phyloP scores from a whole-genome alignment of 495 filamentous ascomycete species.

The Xylaria telfairii region DNA sequence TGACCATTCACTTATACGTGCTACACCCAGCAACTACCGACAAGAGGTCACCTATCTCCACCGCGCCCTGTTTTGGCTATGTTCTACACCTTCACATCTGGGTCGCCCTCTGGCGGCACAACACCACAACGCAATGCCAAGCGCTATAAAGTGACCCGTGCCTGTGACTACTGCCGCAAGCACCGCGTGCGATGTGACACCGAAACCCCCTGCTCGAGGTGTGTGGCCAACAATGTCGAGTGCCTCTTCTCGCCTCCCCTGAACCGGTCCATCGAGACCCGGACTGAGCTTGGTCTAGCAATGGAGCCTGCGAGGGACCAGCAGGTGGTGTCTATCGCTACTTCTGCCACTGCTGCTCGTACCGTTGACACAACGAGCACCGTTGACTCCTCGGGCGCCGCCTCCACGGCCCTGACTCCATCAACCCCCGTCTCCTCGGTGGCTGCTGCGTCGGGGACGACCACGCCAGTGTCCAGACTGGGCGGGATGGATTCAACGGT shows the following conservation, averaged over 20 bases:
- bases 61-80: background rate
- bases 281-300: background rate
- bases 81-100: background rate
- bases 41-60: background rate
- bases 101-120: background rate
- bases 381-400: background rate
- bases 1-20: background rate
- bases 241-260: slow-evolving; percentile 28
- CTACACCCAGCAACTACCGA: background rate
- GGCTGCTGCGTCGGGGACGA: background rate
- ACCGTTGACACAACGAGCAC: background rate
- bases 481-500: slow-evolving; percentile 38
- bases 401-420: background rate
- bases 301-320: background rate
- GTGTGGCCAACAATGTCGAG: slow-evolving; percentile 35
- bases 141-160: slow-evolving; percentile 37
- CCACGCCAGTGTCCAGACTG: slow-evolving; percentile 23
- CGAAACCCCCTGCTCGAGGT: slow-evolving; percentile 37
- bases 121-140: slow-evolving; percentile 26
- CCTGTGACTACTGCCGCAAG: slow-evolving; percentile 41
- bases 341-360: background rate
- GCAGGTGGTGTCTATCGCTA: background rate
- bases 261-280: slow-evolving; percentile 12
- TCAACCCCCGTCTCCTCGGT: background rate
- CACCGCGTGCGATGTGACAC: slow-evolving; percentile 43